Conservation (phyloP, 148 eudicot genomes). For the Rhododendron ferrugineum region DNA sequence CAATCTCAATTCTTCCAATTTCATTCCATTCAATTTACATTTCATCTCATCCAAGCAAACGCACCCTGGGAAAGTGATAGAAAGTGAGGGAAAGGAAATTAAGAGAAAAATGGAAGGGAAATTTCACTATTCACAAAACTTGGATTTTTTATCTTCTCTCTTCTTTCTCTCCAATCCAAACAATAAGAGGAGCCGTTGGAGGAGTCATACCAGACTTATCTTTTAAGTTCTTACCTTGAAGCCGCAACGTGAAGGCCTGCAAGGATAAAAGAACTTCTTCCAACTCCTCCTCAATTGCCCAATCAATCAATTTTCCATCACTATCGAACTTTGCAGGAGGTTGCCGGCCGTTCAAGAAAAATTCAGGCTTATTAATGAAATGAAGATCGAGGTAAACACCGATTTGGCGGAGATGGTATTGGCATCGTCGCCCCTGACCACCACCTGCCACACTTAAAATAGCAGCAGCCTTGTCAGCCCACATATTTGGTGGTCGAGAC, state of each 20-base stretch:
- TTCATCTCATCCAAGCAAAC: too few relatives aligned
- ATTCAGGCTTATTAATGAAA: slow-evolving; percentile 86
- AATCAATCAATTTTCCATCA: slow-evolving; percentile 71
- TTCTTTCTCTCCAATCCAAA: too few relatives aligned
- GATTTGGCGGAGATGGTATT: slow-evolving; percentile 77
- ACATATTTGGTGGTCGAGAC: slow-evolving; percentile 77
- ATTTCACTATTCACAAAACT: too few relatives aligned
- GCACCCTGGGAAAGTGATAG: too few relatives aligned
- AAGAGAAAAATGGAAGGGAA: too few relatives aligned
- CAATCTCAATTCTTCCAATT: too few relatives aligned
- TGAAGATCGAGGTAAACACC: slow-evolving; percentile 78
- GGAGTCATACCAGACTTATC: background rate
- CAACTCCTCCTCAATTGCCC: slow-evolving; percentile 40
- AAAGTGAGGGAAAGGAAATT: too few relatives aligned
- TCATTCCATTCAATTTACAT: too few relatives aligned
- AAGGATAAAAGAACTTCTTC: slow-evolving; percentile 50
- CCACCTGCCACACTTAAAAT: slow-evolving; percentile 66
- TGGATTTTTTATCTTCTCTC: too few relatives aligned
- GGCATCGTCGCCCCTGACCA: slow-evolving; percentile 62
- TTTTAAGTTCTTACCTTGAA: slow-evolving; percentile 27
- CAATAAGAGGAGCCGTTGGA: background rate
- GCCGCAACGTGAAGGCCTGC: slow-evolving; percentile 51
- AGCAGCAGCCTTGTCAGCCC: slow-evolving; percentile 84
- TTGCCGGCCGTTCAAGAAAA: slow-evolving; percentile 54
- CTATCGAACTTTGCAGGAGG: slow-evolving; percentile 65